A percentile compares a stretch with the other conserved stretches of the same genome.
Conservation (phyloP, 2,329 filamentous ascomycete genomes). For the Curvularia verruculosa region DNA sequence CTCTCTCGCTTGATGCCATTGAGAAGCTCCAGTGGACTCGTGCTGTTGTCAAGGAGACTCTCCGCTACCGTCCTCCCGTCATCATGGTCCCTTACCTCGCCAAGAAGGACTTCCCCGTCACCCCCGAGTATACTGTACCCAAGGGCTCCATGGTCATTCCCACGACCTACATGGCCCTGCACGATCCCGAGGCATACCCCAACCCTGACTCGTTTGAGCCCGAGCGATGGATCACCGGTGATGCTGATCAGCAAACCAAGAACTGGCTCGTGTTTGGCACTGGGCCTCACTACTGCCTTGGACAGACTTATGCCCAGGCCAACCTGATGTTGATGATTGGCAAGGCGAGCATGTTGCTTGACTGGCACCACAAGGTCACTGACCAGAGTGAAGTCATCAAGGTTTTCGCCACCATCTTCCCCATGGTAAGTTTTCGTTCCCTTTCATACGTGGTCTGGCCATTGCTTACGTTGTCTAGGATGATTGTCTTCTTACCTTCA, state of each 20-base stretch:
- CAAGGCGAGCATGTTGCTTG: constrained; percentile 82
- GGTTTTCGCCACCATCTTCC: constrained; percentile 98
- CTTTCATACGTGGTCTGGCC: constrained; percentile 4
- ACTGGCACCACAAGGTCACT: constrained; percentile 90
- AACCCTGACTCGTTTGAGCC: constrained; percentile 73
- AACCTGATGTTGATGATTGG: constrained; percentile 90
- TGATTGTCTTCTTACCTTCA: constrained; percentile 80
- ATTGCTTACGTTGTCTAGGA: constrained; percentile 62
- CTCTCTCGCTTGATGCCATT: constrained; percentile 81
- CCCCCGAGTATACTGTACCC: constrained; percentile 83
- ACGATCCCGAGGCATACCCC: constrained; percentile 90
- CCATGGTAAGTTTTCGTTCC: constrained; percentile 68
- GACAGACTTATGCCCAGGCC: constrained; percentile 87
- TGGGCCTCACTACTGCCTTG: constrained; percentile 94
- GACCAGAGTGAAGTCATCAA: constrained; percentile 90
- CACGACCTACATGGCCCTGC: constrained; percentile 85
- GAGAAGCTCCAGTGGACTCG: constrained; percentile 90
- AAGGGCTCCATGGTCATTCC: constrained; percentile 97
- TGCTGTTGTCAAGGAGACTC: constrained; percentile 73
- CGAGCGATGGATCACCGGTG: constrained; percentile 73
- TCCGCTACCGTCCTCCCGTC: constrained; percentile 90
- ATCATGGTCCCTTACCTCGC: constrained; percentile 95
- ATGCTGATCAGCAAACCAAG: constrained; percentile 89
- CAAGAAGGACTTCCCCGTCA: constrained; percentile 95
- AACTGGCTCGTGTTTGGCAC: constrained; percentile 97